Base-by-base conservation (phyloP, 371 early-diverging fungal species). In the Saksenaea oblongispora region DNA sequence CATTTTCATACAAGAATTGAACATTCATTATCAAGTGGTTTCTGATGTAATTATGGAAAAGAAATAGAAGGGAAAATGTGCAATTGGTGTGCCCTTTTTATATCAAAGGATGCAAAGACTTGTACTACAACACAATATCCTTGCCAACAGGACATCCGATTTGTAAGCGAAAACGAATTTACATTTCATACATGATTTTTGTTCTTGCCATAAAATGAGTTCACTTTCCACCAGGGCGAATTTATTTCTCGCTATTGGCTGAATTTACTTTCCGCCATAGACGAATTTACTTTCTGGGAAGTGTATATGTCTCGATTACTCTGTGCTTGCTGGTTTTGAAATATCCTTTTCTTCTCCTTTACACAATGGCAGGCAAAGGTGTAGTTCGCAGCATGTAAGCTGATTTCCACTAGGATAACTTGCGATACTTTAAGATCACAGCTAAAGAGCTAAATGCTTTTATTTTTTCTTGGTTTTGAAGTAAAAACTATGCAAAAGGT, bases 401-500 rank as follows among this genome's bases (percentile, higher is more conserved):
- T 47, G 51, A 47, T 22, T 22, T 47, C 51, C 51, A 22, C 51
- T 22, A 18, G 22, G 22, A n/a, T 11, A 39, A n/a, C 3, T n/a
- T 39, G 39, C 39, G 11, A n/a, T 11, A n/a, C 10, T 31, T 39
- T 39, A 11, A 47, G 24, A 22, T 9, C 51, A 22, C 22, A 22
- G 22, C 5, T 2, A 17, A 10, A 47, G 10, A 22, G 51, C 22
- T 22, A 22, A 47, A 17, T 22, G 51, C 24, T 22, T 22, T 18
- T 10, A 5, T 9, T 22, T 22, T 47, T 22, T 22, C 22, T 10
- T 22, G 17, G 17, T 22, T 22, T 22, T 47, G 17, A 70, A 96
- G 97, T 62, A 98, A 98, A 86, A 97, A 97, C 84, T 91, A 91
- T 74, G 90, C 95, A 42, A 95, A 93, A 77, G 98, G 98, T 8